Base-by-base conservation (phyloP, 257 asterid genomes). In the Nyctanthes arbortristis region DNA sequence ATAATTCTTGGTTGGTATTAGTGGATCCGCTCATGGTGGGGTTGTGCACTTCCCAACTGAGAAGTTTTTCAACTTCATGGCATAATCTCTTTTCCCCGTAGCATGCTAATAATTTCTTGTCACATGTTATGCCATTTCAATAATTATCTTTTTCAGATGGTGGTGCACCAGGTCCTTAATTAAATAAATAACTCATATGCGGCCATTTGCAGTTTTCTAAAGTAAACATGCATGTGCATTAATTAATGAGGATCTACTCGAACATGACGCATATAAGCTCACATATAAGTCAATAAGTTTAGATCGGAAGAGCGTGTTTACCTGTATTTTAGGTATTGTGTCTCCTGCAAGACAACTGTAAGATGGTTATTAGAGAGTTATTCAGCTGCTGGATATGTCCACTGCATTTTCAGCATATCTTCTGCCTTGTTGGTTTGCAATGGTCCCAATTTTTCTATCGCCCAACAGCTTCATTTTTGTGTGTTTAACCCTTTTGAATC, bases 21-120 rank as follows among this genome's bases (percentile, higher is more conserved):
- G 33, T 35, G 30, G 24, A 28, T 68, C 43, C 57, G 45, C 58
- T 57, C 25, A 22, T 49, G 55, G 55, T 22, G 40, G 40, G 24
- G 27, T 12, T 61, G 60, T 43, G 59, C 32, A 58, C 47, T 49
- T 66, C 27, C 4, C 40, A 54, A 52, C 55, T 55, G 12, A 52
- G 25, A 22, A 52, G n/a, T 32, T 33, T 20, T 31, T 43, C 58
- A 29, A 56, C 11, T 14, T 30, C 24, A 4, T 65, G 45, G 67
- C n/a, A 60, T 59, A 9, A 61, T 36, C 20, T 20, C 5, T 55
- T 39, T 39, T 39, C 18, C 49, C 49, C 13, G 12, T 39, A 18
- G 49, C 49, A 13, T 39, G 49, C 12, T 4, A 39, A 39, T 39
- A 39, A 39, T 39, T 13, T 2, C 49, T 39, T 14, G 49, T 14